Conservation (phyloP, 106 monocot genomes). For the Cymbidium sinense region DNA sequence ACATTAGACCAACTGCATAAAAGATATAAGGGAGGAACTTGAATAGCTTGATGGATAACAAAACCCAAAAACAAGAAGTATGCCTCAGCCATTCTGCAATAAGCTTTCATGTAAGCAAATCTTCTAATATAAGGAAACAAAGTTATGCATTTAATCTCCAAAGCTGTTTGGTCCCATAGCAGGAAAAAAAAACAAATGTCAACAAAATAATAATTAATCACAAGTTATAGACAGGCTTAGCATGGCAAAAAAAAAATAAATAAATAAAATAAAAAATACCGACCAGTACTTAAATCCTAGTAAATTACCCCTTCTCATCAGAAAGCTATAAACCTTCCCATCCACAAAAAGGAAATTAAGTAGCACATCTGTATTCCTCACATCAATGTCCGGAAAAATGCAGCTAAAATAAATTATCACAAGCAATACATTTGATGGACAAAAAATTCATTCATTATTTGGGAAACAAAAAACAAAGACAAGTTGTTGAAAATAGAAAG, state of each 20-base stretch:
- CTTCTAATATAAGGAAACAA: conserved; percentile 18
- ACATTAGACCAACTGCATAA: conserved; percentile 14
- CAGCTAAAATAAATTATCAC: neutral
- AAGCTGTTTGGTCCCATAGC: conserved; percentile 15
- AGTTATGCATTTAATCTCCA: conserved; percentile 40
- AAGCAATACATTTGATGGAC: neutral
- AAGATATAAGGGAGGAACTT: conserved; percentile 23
- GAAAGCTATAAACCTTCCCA: neutral
- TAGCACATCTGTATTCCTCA: neutral
- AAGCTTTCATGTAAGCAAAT: conserved; percentile 35
- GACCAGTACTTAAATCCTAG: neutral
- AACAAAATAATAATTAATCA: neutral
- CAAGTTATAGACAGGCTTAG: neutral
- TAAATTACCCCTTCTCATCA: neutral
- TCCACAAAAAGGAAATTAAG: neutral
- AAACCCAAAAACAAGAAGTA: conserved; percentile 28
- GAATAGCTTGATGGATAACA: conserved; percentile 28
- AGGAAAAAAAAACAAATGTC: conserved; percentile 4
- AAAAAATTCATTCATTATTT: neutral
- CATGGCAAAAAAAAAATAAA: neutral
- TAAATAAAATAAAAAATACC: too few species aligned
- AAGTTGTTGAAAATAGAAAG: neutral
- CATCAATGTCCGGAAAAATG: neutral
- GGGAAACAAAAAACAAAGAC: neutral
- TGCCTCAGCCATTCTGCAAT: conserved; percentile 38